Base-by-base conservation (phyloP, 768 basidiomycete species). In the Favolaschia claudopus region DNA sequence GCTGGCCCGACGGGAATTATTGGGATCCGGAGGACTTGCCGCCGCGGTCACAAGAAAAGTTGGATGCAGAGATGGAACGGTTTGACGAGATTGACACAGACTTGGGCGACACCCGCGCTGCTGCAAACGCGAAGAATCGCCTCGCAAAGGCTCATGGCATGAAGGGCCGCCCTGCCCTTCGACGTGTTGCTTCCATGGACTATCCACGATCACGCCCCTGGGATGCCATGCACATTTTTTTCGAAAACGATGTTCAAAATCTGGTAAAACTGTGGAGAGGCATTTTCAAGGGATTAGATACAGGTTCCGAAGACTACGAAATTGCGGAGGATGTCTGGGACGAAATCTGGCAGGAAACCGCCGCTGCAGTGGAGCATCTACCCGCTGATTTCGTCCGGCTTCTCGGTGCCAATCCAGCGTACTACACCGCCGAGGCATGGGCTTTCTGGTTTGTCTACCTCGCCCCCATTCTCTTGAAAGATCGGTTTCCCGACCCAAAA, bases 151-250 rank as follows among this genome's bases (percentile, higher is more conserved):
- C 54, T 6, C 62, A 46, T 28, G 74, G 78, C 7, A 71, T 76
- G 52, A 69, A 70, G 19, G 68, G 66, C 19, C 17, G 63, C 14
- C 62, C 76, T 3, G 47, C 70, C 0, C 64, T 79, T 12, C 25
- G 44, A 1, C n/a, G 46, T 1, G 67, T 78, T 1, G 40, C 56
- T 1, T 75, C 73, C 0, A 40, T 76, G 17, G 46, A 48, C 67
- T 24, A 73, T 64, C 67, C 77, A 13, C 2, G 44, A 25, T 70
- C 70, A 1, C 64, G 73, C 4, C 79, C 79, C 0, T 77, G 72
- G 63, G 81, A 82, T 42, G 77, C 76, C 60, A 80, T 83, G 76
- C 82, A 84, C 79, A 62, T 80, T 0, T 50, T 82, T 29, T 73
- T 69, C 34, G 79, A 82, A 55, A 82, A 82, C 53, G 53, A 78